Conservation (phyloP, 768 basidiomycete genomes). For the Lactifluus volemus region DNA sequence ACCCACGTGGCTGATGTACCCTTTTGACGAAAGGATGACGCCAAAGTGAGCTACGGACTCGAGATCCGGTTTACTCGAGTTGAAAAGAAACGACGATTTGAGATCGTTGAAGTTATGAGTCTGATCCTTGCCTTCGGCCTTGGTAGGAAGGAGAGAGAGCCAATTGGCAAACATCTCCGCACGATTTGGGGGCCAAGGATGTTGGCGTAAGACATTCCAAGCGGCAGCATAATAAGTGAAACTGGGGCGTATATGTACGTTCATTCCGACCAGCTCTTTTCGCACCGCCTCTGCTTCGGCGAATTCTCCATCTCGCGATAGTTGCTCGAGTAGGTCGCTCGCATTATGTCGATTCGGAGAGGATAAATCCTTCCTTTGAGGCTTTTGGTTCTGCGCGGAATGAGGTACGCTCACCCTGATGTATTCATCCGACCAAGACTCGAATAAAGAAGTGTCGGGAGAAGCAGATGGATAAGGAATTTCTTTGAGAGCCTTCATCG, state of each 20-base stretch:
- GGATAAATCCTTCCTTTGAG: neutral
- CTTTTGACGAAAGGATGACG: conserved; percentile 38
- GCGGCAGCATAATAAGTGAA: conserved; percentile 33
- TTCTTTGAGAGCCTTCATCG: conserved; percentile 29
- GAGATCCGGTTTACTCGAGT: conserved; percentile 26
- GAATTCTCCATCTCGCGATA: conserved; percentile 26
- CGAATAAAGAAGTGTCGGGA: conserved; percentile 31
- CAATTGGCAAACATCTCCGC: conserved; percentile 30
- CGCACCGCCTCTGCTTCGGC: conserved; percentile 31
- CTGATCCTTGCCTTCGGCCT: neutral
- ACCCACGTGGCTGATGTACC: conserved; percentile 26
- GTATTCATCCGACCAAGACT: conserved; percentile 30
- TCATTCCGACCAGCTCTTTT: conserved; percentile 32
- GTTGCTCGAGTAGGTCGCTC: conserved; percentile 20
- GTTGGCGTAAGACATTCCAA: conserved; percentile 24
- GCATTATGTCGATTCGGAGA: conserved; percentile 2
- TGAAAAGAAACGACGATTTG: conserved; percentile 29
- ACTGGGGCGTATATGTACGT: conserved; percentile 31
- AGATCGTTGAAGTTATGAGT: conserved; percentile 22
- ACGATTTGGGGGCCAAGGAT: conserved; percentile 17
- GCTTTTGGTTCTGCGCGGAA: neutral
- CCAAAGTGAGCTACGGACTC: conserved; percentile 36
- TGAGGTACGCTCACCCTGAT: neutral
- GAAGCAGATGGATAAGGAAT: conserved; percentile 28
- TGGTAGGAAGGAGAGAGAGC: conserved; percentile 34